A percentile compares a stretch with the other conserved stretches of the same genome.
Conservation (phyloP, 257 asterid species). For the Nicotiana otophora region DNA sequence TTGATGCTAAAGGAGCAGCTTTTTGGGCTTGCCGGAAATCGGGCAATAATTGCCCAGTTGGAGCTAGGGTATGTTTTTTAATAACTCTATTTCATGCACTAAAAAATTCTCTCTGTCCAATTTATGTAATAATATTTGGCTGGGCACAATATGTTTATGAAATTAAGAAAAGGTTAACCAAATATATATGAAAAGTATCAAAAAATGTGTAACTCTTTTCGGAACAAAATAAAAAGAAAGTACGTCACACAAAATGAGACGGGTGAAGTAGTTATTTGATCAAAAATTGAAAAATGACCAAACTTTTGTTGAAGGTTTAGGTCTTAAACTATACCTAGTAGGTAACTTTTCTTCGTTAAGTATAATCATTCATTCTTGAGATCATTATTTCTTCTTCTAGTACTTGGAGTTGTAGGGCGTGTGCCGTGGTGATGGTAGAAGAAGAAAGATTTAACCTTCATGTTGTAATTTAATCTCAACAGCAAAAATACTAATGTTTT, state of each 20-base stretch:
- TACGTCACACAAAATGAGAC: too few relatives aligned
- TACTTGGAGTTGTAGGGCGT: not conserved
- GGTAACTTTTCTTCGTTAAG: not conserved
- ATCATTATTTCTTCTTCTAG: not conserved
- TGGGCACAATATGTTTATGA: too few relatives aligned
- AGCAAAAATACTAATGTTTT: not conserved
- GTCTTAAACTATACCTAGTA: not conserved
- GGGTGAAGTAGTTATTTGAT: too few relatives aligned
- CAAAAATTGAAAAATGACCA: not conserved
- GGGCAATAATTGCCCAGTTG: constrained; percentile 9
- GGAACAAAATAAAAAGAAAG: too few relatives aligned
- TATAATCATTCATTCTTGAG: not conserved
- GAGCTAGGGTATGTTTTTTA: constrained; percentile 15
- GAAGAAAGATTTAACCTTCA: not conserved
- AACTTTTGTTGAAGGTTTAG: not conserved
- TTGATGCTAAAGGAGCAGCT: constrained; percentile 16
- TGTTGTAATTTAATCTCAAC: not conserved
- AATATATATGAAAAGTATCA: not conserved
- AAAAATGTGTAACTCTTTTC: not conserved
- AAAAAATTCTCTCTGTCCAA: not conserved
- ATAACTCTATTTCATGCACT: not conserved
- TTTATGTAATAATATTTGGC: not conserved
- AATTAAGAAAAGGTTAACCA: not conserved
- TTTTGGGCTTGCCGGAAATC: constrained; percentile 19
- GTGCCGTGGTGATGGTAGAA: not conserved